These are phyloP conservation scores for Sicyos edulis DNA, from an alignment of 306 rosid species.

Conservation along the genomic window DNA sequence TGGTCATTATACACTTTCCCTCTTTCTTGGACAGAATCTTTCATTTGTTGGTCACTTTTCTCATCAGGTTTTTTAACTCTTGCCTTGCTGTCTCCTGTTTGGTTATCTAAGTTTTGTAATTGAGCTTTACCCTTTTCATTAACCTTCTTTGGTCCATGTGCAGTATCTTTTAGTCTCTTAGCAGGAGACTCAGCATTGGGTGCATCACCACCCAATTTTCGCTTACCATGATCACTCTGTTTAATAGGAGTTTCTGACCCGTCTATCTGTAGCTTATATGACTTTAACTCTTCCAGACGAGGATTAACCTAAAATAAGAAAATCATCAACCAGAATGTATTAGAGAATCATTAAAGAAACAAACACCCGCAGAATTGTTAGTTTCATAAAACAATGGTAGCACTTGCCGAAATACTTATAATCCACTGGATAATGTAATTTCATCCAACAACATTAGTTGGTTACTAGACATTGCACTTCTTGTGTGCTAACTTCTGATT, in stretches of 20 bases:
- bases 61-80: constrained; percentile 32
- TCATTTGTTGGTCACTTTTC: constrained; percentile 36
- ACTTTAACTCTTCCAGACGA: constrained; percentile 65
- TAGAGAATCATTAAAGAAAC: constrained; percentile 1
- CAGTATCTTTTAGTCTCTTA: constrained; percentile 53
- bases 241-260: constrained; percentile 47
- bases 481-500: neutral
- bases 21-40: constrained; percentile 36
- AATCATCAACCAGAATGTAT: neutral
- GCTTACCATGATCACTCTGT: constrained; percentile 56
- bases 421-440: neutral
- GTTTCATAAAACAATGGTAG: neutral
- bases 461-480: neutral
- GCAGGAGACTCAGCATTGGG: constrained; percentile 43
- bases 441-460: neutral
- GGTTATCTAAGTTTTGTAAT: constrained; percentile 30
- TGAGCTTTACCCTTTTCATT: constrained; percentile 40
- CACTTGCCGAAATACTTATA: constrained; percentile 3
- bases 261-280: constrained; percentile 60
- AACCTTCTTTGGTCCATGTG: constrained; percentile 38
- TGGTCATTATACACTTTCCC: constrained; percentile 57
- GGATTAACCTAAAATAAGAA: constrained; percentile 49
- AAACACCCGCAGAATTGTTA: neutral
- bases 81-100: constrained; percentile 32
- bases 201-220: constrained; percentile 51